Base-by-base conservation (phyloP, 148 eudicot species). In the Rhododendron kiyosumense region DNA sequence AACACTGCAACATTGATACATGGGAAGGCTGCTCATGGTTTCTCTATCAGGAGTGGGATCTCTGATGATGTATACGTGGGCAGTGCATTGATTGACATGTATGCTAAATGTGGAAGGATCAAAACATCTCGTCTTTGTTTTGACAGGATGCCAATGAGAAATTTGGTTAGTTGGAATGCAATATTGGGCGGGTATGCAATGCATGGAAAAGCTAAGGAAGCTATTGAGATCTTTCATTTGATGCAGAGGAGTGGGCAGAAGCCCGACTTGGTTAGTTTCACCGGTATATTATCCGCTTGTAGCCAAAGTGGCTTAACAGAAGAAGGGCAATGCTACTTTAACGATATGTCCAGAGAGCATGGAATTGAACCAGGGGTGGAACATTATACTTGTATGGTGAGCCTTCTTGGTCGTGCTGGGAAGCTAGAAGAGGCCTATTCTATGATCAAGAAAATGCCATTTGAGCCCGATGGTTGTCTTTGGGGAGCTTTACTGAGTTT, bases 61-160 rank as follows among this genome's bases (percentile, higher is more conserved):
- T 41, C 83, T 61, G 36, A 57, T 75, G 91, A 93, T 87, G 92
- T 90, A 34, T 93, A 84, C 86, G 94, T 93, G 32, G 90, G 92
- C 4, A 92, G 91, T 80, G 89, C 95, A 43, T 85, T 93, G 48
- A 83, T 93, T 81, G 95, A 93, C 83, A 93, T 93, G 95, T 93
- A 93, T 73, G 91, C 94, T 78, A 93, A 93, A 85, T 93, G 95
- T 81, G 94, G 95, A 79, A 92, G 88, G 84, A 88, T 93, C 71
- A 82, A 82, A 41, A 41, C 45, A 41, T 41, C 45, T 41, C 45
- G 8, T 41, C 45, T 41, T 41, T 41, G 45, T 41, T 93, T 93
- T 82, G 88, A 90, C 84, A 83, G 86, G 30, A 89, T 92, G 94
- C 89, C 91, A 12, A 86, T 32, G 15, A 86, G 85, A 88, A 92